These are phyloP conservation scores for Westerdykella aurantiaca DNA, from an alignment of 2,329 filamentous ascomycete genomes.

Conservation along the genomic window DNA sequence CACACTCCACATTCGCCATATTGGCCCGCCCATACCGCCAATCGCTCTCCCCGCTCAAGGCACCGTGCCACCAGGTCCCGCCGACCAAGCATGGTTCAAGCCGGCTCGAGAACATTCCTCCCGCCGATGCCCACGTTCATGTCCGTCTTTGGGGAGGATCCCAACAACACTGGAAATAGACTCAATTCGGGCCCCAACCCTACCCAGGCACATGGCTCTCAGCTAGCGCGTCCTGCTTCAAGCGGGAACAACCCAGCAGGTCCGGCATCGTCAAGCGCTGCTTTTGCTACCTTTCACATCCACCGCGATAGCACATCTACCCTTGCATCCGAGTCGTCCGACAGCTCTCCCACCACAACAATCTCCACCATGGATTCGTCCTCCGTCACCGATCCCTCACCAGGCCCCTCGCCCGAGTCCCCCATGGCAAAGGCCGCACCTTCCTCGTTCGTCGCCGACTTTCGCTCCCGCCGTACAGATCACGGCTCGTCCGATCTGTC, in stretches of 20 bases:
- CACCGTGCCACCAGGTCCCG: conserved; percentile 7
- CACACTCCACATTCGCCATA: conserved; percentile 6
- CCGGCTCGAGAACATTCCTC: conserved; percentile 30
- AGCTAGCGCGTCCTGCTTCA: conserved; percentile 30
- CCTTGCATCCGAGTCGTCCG: conserved; percentile 73
- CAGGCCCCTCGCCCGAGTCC: conserved; percentile 85
- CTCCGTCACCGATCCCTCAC: conserved; percentile 81
- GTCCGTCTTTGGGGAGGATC: conserved; percentile 66
- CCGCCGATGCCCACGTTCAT: conserved; percentile 65
- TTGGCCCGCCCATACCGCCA: conserved; percentile 13
- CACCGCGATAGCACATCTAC: conserved; percentile 69
- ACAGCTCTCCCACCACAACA: conserved; percentile 92
- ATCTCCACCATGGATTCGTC: conserved; percentile 89
- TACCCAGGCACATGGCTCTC: conserved; percentile 23
- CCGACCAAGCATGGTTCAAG: conserved; percentile 35
- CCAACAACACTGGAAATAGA: conserved; percentile 42
- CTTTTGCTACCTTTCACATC: conserved; percentile 48
- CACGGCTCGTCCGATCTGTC: conserved; percentile 40
- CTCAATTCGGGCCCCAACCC: conserved; percentile 35
- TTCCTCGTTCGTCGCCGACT: conserved; percentile 60
- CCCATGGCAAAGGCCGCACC: conserved; percentile 68
- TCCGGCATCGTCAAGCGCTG: conserved; percentile 11
- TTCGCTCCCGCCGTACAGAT: conserved; percentile 34
- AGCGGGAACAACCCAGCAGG: conserved; percentile 30
- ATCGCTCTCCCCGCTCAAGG: conserved; percentile 16